A percentile compares a stretch with the other conserved stretches of the same genome.
Conservation (phyloP, 2,329 filamentous ascomycete species). For the Botrytis pseudocinerea region DNA sequence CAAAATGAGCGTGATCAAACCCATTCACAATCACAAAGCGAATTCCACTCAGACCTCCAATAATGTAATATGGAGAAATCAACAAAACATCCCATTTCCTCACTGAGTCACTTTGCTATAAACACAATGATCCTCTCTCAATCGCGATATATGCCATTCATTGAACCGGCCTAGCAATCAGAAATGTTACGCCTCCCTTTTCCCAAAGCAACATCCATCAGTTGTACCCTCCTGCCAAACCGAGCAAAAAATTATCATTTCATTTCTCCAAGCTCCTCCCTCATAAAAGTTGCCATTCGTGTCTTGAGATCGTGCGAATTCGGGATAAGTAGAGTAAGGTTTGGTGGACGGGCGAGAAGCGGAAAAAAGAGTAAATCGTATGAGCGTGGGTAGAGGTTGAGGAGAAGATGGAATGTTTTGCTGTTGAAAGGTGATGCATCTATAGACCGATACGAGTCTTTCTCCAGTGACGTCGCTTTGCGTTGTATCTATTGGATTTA, state of each 20-base stretch:
- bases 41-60: neutral
- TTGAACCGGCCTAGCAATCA: slow-evolving; percentile 21
- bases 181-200: slow-evolving; percentile 22
- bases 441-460: slow-evolving; percentile 99
- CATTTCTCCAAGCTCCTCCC: slow-evolving; percentile 22
- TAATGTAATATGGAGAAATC: slow-evolving; percentile 14
- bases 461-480: slow-evolving; percentile 99
- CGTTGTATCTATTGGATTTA: slow-evolving; percentile 79
- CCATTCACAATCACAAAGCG: slow-evolving; percentile 3
- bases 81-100: slow-evolving; percentile 24
- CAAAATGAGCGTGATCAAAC: neutral
- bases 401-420: slow-evolving; percentile 25
- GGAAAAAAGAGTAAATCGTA: slow-evolving; percentile 21
- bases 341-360: slow-evolving; percentile 24
- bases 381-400: slow-evolving; percentile 19
- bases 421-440: slow-evolving; percentile 52
- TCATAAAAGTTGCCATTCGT: slow-evolving; percentile 22
- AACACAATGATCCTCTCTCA: slow-evolving; percentile 21
- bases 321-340: slow-evolving; percentile 19
- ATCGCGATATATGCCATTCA: slow-evolving; percentile 18
- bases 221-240: slow-evolving; percentile 19
- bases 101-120: slow-evolving; percentile 22
- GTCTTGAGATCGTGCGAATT: slow-evolving; percentile 21
- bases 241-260: slow-evolving; percentile 23
- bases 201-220: slow-evolving; percentile 22